Conservation (phyloP, 352 stramenopile species). For the Elongisporangium undulatum region DNA sequence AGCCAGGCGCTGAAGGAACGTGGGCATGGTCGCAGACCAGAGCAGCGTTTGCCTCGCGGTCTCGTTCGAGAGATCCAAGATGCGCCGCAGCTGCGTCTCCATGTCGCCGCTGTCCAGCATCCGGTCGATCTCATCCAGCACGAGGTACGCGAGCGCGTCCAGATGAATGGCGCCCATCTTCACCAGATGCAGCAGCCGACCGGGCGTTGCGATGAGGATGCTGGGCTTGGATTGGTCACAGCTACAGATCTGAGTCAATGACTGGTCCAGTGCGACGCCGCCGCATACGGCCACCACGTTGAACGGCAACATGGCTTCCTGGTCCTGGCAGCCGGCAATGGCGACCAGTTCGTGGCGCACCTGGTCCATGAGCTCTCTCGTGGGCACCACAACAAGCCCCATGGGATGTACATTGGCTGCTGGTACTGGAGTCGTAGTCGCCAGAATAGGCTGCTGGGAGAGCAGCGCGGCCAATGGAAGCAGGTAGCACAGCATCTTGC, state of each 20-base stretch:
- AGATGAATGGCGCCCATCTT: constrained; percentile 22
- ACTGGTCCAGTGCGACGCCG: constrained; percentile 25
- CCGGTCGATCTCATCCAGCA: constrained; percentile 97
- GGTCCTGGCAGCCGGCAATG: constrained; percentile 12
- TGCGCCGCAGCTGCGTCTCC: constrained; percentile 91
- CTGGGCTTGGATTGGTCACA: constrained; percentile 25
- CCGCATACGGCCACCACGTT: constrained; percentile 43
- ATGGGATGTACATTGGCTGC: constrained; percentile 19
- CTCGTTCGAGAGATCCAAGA: constrained; percentile 81
- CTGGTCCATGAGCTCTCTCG: constrained; percentile 95
- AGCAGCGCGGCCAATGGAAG: constrained; percentile 82
- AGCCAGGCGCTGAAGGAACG: constrained; percentile 88
- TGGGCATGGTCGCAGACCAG: constrained; percentile 94
- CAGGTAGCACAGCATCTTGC: constrained; percentile 97
- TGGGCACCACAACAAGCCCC: constrained; percentile 92
- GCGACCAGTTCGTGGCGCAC: constrained; percentile 74
- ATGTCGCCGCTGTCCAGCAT: constrained; percentile 90
- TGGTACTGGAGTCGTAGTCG: background rate
- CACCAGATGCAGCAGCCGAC: constrained; percentile 50
- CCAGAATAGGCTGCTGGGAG: constrained; percentile 21
- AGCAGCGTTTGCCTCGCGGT: constrained; percentile 80
- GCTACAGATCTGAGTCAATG: constrained; percentile 19
- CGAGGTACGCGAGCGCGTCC: constrained; percentile 41
- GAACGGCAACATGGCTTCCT: background rate
- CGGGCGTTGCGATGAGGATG: constrained; percentile 49